phyloP scores from a whole-genome alignment of 257 asterid species.

The Forsythia viridissima region DNA sequence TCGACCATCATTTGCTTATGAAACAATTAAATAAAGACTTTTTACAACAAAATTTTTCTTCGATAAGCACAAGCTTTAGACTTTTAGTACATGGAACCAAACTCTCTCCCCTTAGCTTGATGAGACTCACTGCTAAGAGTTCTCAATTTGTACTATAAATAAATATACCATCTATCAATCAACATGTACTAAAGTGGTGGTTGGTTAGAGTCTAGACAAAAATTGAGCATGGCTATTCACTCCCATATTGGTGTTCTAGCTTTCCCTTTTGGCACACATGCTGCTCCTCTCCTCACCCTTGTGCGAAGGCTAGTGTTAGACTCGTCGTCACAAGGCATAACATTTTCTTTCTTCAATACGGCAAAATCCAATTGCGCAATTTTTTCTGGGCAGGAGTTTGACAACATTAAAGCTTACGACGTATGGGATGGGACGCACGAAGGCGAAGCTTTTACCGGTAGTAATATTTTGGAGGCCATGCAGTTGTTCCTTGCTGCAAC shows the following conservation, averaged over 20 bases:
- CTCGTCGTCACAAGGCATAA: slow-evolving; percentile 31
- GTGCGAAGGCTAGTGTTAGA: slow-evolving; percentile 45
- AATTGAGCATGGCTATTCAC: slow-evolving; percentile 32
- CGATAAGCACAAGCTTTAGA: not conserved
- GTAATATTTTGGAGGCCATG: slow-evolving; percentile 43
- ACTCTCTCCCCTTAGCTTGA: not conserved
- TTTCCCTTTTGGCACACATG: slow-evolving; percentile 83
- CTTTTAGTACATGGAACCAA: not conserved
- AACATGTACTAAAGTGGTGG: not conserved
- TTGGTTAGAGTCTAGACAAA: not conserved
- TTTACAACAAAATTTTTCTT: too few species aligned
- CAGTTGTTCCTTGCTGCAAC: slow-evolving; percentile 49
- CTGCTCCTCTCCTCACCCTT: slow-evolving; percentile 53
- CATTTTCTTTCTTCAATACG: slow-evolving; percentile 61
- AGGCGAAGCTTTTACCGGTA: slow-evolving; percentile 35
- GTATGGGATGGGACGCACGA: slow-evolving; percentile 60
- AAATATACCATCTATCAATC: not conserved
- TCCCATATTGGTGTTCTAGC: slow-evolving; percentile 67
- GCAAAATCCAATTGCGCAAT: slow-evolving; percentile 36
- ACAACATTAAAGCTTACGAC: slow-evolving; percentile 34
- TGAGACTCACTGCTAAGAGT: not conserved
- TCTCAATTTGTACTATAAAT: not conserved
- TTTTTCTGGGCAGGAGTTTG: slow-evolving; percentile 1
- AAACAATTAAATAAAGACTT: too few species aligned
- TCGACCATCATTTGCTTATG: too few species aligned